Evolutionary conservation across 148 eudicot genomes (phyloP).

Genomic region (Euryodendron excelsum): DNA sequence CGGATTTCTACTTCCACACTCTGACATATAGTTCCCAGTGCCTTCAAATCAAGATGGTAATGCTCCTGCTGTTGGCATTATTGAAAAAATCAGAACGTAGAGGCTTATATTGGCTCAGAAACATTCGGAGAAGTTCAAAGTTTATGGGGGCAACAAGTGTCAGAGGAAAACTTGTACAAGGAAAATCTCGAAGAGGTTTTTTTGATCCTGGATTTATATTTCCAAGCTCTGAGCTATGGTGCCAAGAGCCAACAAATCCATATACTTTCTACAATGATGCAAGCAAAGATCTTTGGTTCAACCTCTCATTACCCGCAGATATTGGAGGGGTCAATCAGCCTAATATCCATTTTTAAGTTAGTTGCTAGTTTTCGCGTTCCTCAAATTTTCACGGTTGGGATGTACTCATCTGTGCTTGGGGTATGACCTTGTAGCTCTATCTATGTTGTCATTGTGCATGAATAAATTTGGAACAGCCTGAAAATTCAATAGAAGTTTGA

Average conservation of each 20-base stretch:
- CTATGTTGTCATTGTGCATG: too few species aligned
- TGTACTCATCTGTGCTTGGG: neutral
- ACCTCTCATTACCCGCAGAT: neutral
- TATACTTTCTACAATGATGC: neutral
- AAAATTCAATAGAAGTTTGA: too few species aligned
- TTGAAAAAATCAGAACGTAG: too few species aligned
- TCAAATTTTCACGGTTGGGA: neutral
- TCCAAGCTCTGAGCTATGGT: neutral
- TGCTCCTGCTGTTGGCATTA: too few species aligned
- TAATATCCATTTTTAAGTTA: neutral
- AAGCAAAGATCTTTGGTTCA: neutral
- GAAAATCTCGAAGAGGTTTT: neutral
- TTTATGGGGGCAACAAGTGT: neutral
- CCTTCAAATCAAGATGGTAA: too few species aligned
- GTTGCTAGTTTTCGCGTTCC: neutral
- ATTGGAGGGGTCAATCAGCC: neutral
- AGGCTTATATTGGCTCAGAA: neutral
- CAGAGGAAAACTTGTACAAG: neutral
- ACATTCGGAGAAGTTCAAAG: neutral
- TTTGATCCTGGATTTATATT: neutral
- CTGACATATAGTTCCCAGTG: too few species aligned
- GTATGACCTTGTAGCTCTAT: neutral
- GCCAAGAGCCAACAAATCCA: neutral
- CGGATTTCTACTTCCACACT: too few species aligned
- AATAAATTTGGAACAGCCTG: too few species aligned